Evolutionary conservation across 1,284 basidiomycete genomes (phyloP), one percentile per base, ranked within the genome.

Genomic region (Ganoderma boninense): DNA sequence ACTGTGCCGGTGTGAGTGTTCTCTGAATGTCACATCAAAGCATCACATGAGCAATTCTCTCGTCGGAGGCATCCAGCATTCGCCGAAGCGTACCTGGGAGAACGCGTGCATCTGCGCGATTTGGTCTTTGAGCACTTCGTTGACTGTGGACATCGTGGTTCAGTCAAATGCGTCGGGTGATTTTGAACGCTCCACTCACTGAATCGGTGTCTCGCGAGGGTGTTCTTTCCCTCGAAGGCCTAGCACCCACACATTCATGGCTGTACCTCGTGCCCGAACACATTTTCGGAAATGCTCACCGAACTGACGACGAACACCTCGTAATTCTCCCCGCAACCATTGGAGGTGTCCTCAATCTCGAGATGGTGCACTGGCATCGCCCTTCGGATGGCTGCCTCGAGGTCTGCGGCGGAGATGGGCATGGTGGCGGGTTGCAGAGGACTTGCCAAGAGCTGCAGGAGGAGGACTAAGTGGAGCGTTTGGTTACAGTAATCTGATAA

Each of bases 21-120:
- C 91, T 94, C 92, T 94, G 74, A 16, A 54, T 13, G 46, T 26
- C 18, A 4, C 38, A 23, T 38, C 26, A 54, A 16, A 42, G 67
- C 35, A 62, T 40, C 23, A 38, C 13, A 18, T 35, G 20, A n/a
- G 0, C 3, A 14, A 14, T 57, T 42, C 38, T 38, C 7, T n/a
- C 10, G 14, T 23, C 16, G 29, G 29, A 43, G 38, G 11, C 49
- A 52, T 52, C 26, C 26, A 4, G 49, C 23, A 26, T 52, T 52
- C 49, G 23, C 49, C 23, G 49, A 26, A 23, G 23, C 82, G 67
- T 73, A 93, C 94, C 89, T 95, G 93, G 11, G 93, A 94, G 80
- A 95, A 95, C 4, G 93, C 94, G 76, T 95, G 93, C 87, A 95
- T 91, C 71, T 91, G 87, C 0, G 91, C 84, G 69, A 95, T 94